A percentile compares a stretch with the other conserved stretches of the same genome.
These are phyloP conservation scores for Aspergillus glaucus DNA, from an alignment of 2,329 filamentous ascomycete genomes.

Conservation along the genomic window DNA sequence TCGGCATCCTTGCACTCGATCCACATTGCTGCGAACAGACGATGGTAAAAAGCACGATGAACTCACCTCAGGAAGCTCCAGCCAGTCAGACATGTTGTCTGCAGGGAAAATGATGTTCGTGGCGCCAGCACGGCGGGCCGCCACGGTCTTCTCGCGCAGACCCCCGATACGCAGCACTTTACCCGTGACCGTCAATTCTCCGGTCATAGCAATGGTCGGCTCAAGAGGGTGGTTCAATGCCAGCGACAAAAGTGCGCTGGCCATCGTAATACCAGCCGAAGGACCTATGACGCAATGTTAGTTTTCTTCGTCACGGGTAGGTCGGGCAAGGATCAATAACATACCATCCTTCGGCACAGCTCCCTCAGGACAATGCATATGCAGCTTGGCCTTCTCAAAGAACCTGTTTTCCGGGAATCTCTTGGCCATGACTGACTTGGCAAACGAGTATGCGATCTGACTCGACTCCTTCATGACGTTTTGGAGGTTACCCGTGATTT, in stretches of 20 bases:
- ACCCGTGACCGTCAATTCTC: constrained; percentile 91
- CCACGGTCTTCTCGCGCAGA: constrained; percentile 92
- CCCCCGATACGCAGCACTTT: constrained; percentile 95
- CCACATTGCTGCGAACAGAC: too few relatives aligned
- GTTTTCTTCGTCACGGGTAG: neutral
- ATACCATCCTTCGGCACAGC: constrained; percentile 85
- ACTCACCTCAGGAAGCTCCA: constrained; percentile 90
- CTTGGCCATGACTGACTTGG: constrained; percentile 79
- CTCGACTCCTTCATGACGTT: constrained; percentile 98
- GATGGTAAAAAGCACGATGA: neutral
- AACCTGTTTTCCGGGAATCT: constrained; percentile 86
- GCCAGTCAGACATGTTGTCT: constrained; percentile 95
- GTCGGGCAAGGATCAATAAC: constrained; percentile 9
- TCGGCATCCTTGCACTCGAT: too few relatives aligned
- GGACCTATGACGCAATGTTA: constrained; percentile 44
- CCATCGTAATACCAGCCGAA: constrained; percentile 95
- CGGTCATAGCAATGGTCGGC: constrained; percentile 93
- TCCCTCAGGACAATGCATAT: constrained; percentile 93
- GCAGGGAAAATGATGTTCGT: constrained; percentile 90
- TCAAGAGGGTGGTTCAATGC: constrained; percentile 72
- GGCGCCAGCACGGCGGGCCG: constrained; percentile 83
- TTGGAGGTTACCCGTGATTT: constrained; percentile 92
- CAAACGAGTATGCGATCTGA: constrained; percentile 89
- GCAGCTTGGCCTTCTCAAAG: constrained; percentile 91
- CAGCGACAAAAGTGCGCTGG: constrained; percentile 81